Percentiles rank a stretch among this genome's conserved stretches.
phyloP scores from a whole-genome alignment of 169 alveolate genomes.

The Haemoproteus tartakovskyi region DNA sequence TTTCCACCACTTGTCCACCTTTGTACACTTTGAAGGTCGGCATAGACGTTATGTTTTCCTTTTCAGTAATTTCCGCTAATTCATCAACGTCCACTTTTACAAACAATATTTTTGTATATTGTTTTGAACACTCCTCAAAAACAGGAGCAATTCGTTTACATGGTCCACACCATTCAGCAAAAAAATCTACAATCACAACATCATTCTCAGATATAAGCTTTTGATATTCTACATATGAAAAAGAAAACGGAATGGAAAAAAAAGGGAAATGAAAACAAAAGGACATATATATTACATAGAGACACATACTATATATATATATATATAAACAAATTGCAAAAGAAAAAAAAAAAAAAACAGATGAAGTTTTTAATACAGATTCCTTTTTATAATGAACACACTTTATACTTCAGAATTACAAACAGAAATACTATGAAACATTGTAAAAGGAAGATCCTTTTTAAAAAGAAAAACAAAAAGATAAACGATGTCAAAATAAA shows the following conservation, averaged over 20 bases:
- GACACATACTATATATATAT: too few relatives aligned
- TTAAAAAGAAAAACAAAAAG: too few relatives aligned
- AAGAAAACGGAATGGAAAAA: too few relatives aligned
- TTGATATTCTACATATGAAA: slow-evolving; percentile 69
- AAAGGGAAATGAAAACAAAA: too few relatives aligned
- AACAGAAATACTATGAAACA: not conserved
- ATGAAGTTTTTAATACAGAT: too few relatives aligned
- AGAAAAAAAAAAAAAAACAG: too few relatives aligned
- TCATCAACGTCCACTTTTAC: slow-evolving; percentile 77
- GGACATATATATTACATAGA: too few relatives aligned
- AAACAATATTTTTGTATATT: slow-evolving; percentile 67
- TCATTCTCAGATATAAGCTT: slow-evolving; percentile 68
- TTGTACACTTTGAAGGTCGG: slow-evolving; percentile 81
- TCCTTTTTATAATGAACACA: too few relatives aligned
- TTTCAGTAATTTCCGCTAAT: slow-evolving; percentile 72
- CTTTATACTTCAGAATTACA: too few relatives aligned
- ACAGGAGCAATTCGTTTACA: slow-evolving; percentile 86
- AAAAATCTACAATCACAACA: slow-evolving; percentile 90
- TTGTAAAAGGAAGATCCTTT: not conserved
- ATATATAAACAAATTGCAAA: too few relatives aligned
- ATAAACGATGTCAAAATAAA: not conserved
- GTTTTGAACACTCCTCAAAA: slow-evolving; percentile 75
- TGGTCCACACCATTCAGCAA: slow-evolving; percentile 95
- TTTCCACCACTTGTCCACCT: slow-evolving; percentile 72
- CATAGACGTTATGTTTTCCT: slow-evolving; percentile 75